These are phyloP conservation scores for Voacanga thouarsii DNA, from an alignment of 257 asterid genomes.

Conservation along the genomic window DNA sequence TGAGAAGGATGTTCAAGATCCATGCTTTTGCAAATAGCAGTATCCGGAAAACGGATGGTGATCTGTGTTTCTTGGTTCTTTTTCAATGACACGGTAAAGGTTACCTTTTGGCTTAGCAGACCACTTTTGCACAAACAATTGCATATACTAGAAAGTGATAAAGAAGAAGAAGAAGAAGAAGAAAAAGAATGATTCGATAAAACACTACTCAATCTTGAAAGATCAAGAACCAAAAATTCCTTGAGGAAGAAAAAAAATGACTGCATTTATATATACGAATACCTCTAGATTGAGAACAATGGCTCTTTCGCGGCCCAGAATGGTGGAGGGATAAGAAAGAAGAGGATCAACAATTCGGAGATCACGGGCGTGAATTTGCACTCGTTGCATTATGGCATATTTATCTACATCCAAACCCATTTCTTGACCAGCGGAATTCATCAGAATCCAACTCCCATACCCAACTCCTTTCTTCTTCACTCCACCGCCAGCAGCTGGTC, in stretches of 20 bases:
- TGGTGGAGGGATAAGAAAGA: slow-evolving; percentile 74
- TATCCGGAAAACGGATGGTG: too few species aligned
- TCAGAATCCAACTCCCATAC: slow-evolving; percentile 68
- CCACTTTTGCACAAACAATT: too few species aligned
- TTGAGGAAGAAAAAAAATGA: neutral
- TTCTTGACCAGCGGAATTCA: slow-evolving; percentile 64
- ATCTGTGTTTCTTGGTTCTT: too few species aligned
- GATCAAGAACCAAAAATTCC: neutral
- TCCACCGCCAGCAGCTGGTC: slow-evolving; percentile 25
- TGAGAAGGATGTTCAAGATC: too few species aligned
- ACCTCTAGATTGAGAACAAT: slow-evolving; percentile 93
- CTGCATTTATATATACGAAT: neutral
- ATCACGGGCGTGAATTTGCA: slow-evolving; percentile 89
- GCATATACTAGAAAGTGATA: too few species aligned
- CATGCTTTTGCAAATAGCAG: too few species aligned
- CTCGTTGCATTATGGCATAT: slow-evolving; percentile 85
- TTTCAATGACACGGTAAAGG: too few species aligned
- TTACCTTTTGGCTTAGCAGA: too few species aligned
- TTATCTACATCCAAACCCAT: slow-evolving; percentile 62
- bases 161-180: too few species aligned
- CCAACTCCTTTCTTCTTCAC: slow-evolving; percentile 59
- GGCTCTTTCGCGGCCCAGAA: slow-evolving; percentile 86
- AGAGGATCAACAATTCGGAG: slow-evolving; percentile 86
- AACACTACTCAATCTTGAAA: neutral
- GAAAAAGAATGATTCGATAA: too few species aligned